Evolutionary conservation across 2,329 filamentous ascomycete genomes (phyloP).

Genomic region (Venturia pyrina): DNA sequence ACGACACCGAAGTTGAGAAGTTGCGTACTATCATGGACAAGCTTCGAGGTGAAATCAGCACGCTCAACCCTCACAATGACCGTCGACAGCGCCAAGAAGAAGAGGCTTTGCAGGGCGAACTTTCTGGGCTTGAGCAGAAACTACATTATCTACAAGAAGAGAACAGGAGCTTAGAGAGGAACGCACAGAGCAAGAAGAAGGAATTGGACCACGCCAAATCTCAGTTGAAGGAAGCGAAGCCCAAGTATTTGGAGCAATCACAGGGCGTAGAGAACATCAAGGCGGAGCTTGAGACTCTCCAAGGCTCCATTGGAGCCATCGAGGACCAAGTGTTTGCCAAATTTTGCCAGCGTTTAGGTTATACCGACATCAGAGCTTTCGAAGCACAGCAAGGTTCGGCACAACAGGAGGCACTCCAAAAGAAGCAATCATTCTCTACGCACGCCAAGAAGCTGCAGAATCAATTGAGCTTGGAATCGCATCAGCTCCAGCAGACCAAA

Average conservation of each 20-base stretch:
- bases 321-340: slow-evolving; percentile 79
- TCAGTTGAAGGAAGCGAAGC: slow-evolving; percentile 65
- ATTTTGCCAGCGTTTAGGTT: slow-evolving; percentile 82
- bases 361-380: slow-evolving; percentile 82
- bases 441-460: slow-evolving; percentile 58
- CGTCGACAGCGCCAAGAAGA: slow-evolving; percentile 69
- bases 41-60: slow-evolving; percentile 65
- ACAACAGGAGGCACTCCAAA: slow-evolving; percentile 81
- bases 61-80: slow-evolving; percentile 56
- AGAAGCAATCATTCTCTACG: slow-evolving; percentile 74
- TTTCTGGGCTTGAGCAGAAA: slow-evolving; percentile 63
- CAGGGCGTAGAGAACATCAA: slow-evolving; percentile 56
- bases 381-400: slow-evolving; percentile 86
- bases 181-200: slow-evolving; percentile 72
- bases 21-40: slow-evolving; percentile 68
- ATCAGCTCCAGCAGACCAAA: slow-evolving; percentile 60
- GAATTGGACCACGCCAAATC: slow-evolving; percentile 64
- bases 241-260: slow-evolving; percentile 66
- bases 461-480: slow-evolving; percentile 54
- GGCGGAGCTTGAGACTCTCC: slow-evolving; percentile 44
- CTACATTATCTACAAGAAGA: slow-evolving; percentile 65
- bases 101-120: slow-evolving; percentile 68
- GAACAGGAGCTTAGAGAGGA: slow-evolving; percentile 66
- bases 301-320: slow-evolving; percentile 62
- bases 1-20: slow-evolving; percentile 80